phyloP scores from a whole-genome alignment of 108 stramenopile genomes.

The Mayamaea pseudoterrestris region DNA sequence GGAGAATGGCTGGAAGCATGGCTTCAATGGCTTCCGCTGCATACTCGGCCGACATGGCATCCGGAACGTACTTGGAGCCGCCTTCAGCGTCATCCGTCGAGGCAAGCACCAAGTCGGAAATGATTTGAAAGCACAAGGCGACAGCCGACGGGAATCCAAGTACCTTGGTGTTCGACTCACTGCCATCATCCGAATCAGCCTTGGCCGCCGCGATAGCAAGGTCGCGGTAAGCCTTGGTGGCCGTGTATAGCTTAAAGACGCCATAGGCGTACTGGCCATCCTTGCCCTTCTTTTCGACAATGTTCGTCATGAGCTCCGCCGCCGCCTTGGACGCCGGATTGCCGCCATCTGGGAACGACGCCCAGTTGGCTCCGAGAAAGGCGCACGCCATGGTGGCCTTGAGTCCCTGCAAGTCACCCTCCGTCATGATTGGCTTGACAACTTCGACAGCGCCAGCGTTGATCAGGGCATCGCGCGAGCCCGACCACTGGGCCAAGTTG shows the following conservation, averaged over 20 bases:
- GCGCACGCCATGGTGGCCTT: slow-evolving; percentile 90
- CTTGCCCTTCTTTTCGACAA: slow-evolving; percentile 85
- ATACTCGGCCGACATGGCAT: slow-evolving; percentile 80
- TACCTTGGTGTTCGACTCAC: slow-evolving; percentile 59
- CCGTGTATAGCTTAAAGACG: slow-evolving; percentile 89
- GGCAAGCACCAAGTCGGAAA: slow-evolving; percentile 81
- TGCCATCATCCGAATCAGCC: slow-evolving; percentile 37
- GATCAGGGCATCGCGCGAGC: slow-evolving; percentile 63
- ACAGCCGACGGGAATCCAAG: slow-evolving; percentile 78
- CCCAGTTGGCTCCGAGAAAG: slow-evolving; percentile 70
- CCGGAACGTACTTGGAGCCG: slow-evolving; percentile 84
- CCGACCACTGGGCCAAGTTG: slow-evolving; percentile 82
- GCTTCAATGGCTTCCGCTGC: slow-evolving; percentile 64
- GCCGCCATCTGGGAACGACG: slow-evolving; percentile 76
- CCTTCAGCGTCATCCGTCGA: slow-evolving; percentile 82
- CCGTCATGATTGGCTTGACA: slow-evolving; percentile 82
- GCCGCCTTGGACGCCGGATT: slow-evolving; percentile 74
- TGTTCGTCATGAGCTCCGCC: slow-evolving; percentile 84
- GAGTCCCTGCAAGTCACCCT: slow-evolving; percentile 82
- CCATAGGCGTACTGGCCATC: slow-evolving; percentile 87
- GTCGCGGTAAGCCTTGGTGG: slow-evolving; percentile 81
- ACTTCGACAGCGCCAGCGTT: slow-evolving; percentile 81
- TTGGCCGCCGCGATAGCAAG: slow-evolving; percentile 49
- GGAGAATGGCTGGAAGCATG: slow-evolving; percentile 78
- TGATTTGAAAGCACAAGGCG: slow-evolving; percentile 74